Evolutionary conservation across 2,329 filamentous ascomycete genomes (phyloP).

Genomic region (Colletotrichum ledebouriae): DNA sequence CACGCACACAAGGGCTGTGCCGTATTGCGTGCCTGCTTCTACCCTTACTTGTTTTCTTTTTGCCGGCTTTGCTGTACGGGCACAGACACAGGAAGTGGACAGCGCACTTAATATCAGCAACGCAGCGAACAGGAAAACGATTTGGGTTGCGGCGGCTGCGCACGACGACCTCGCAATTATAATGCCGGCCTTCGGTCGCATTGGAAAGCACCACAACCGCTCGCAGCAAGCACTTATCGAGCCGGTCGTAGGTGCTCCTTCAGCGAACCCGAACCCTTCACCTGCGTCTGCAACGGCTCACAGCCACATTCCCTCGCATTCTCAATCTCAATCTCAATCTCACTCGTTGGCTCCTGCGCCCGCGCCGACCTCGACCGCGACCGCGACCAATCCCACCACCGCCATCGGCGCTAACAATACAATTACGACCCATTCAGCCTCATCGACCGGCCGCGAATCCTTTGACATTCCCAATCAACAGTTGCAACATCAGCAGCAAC

Average conservation of each 20-base stretch:
- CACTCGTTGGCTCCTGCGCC: slow-evolving; percentile 41
- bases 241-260: slow-evolving; percentile 52
- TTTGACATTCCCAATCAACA: slow-evolving; percentile 52
- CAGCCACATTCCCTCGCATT: slow-evolving; percentile 19
- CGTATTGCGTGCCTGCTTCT: slow-evolving; percentile 25
- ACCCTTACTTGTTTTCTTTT: neutral
- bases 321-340: slow-evolving; percentile 21
- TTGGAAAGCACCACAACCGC: slow-evolving; percentile 68
- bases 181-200: slow-evolving; percentile 68
- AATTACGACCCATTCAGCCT: slow-evolving; percentile 59
- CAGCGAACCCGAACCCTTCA: slow-evolving; percentile 37
- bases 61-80: slow-evolving; percentile 8
- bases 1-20: slow-evolving; percentile 24
- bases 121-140: slow-evolving; percentile 2
- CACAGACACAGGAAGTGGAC: neutral
- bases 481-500: slow-evolving; percentile 47
- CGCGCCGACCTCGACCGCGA: slow-evolving; percentile 25
- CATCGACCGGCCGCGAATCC: slow-evolving; percentile 61
- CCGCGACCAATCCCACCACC: slow-evolving; percentile 45
- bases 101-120: neutral
- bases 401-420: slow-evolving; percentile 46
- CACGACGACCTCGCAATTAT: slow-evolving; percentile 44
- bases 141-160: slow-evolving; percentile 33
- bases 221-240: slow-evolving; percentile 69
- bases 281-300: slow-evolving; percentile 19